These are phyloP conservation scores for Spiromastix sp. DNA, from an alignment of 2,329 filamentous ascomycete genomes.

Conservation along the genomic window DNA sequence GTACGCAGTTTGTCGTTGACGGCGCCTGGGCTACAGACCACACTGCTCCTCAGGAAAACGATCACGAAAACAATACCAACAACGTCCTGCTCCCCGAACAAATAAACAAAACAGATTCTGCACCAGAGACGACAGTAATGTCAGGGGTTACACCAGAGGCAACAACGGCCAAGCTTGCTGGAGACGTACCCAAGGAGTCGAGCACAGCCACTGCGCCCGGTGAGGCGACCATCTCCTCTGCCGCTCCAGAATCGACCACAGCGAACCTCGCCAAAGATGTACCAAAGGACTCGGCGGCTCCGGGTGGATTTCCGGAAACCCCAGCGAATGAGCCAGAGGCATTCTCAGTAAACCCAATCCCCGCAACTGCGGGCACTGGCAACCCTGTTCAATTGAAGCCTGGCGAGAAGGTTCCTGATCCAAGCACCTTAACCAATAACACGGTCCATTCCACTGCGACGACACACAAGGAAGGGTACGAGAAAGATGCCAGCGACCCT, in stretches of 20 bases:
- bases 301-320: slow-evolving; percentile 64
- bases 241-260: slow-evolving; percentile 58
- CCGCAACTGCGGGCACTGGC: slow-evolving; percentile 47
- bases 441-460: slow-evolving; percentile 56
- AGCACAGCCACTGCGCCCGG: slow-evolving; percentile 11
- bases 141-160: slow-evolving; percentile 60
- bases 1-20: slow-evolving; percentile 79
- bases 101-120: slow-evolving; percentile 5
- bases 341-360: slow-evolving; percentile 46
- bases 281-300: slow-evolving; percentile 48
- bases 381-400: slow-evolving; percentile 74
- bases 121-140: slow-evolving; percentile 20
- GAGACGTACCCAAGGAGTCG: slow-evolving; percentile 48
- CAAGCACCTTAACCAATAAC: slow-evolving; percentile 53
- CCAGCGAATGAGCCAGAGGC: slow-evolving; percentile 43
- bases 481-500: slow-evolving; percentile 54
- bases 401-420: slow-evolving; percentile 68
- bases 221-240: slow-evolving; percentile 50
- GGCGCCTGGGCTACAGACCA: slow-evolving; percentile 79
- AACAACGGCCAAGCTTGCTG: slow-evolving; percentile 60
- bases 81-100: slow-evolving; percentile 61
- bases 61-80: slow-evolving; percentile 77
- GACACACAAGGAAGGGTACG: slow-evolving; percentile 76
- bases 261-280: slow-evolving; percentile 57
- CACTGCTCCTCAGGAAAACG: slow-evolving; percentile 69